Evolutionary conservation across 2,329 filamentous ascomycete genomes (phyloP), one percentile per base, ranked within the genome.

Genomic region (Domatiomyces globalis): DNA sequence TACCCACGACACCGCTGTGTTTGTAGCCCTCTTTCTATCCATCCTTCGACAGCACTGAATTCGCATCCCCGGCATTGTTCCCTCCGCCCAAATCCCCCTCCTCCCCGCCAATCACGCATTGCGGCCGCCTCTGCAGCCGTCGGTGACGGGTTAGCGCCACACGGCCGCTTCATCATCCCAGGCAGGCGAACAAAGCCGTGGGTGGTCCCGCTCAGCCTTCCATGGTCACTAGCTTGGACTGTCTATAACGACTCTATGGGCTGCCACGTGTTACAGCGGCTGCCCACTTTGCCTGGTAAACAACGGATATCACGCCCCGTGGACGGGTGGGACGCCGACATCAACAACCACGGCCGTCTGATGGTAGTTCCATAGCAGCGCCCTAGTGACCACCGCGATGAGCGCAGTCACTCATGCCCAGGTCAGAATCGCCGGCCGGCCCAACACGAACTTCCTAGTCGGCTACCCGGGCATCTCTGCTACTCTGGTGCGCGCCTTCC

Each of bases 391-490:
- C 50, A 48, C 58, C 51, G 75, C 69, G 62, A 81, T 82, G 74
- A 78, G 83, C 69, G 85, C 85, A 67, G 86, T 86, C 70, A 39
- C 33, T 39, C 15, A 39, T 39, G 33, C 33, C 33, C 33, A 39
- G 33, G 33, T 39, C 33, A 85, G 92, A 77, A 88, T 98, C 71
- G 94, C 88, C 61, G 92, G 92, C 66, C 89, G 89, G 66, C 89
- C 92, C 62, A 98, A 98, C 72, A 92, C 87, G 71, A 92, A 86
- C 71, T 95, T 95, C 67, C 77, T 96, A 58, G 87, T 96, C 61
- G 92, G 92, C 62, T 98, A 96, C 69, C 92, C 92, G 51, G 92
- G 92, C 61, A 96, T 98, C 69, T 95, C 90, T 51, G 92, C 92
- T 63, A 98, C 92, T 39, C 71, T 95, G 79, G 89, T 95, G 78